Evolutionary conservation across 2,329 filamentous ascomycete species (phyloP).

Genomic region (Periconia sp.): DNA sequence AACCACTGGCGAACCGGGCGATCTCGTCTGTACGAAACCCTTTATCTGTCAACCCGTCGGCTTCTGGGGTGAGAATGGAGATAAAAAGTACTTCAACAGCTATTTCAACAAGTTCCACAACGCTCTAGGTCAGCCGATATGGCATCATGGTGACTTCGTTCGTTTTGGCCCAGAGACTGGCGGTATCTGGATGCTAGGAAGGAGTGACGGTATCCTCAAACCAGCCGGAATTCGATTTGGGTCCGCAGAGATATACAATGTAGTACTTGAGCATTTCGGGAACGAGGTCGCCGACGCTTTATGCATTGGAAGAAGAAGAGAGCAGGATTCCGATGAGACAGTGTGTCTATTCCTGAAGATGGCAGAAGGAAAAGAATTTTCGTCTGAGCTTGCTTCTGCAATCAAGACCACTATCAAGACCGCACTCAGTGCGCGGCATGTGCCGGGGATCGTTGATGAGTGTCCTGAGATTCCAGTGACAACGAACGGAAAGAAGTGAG

Average conservation of each 20-base stretch:
- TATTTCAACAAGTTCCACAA: conserved; percentile 86
- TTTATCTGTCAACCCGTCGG: conserved; percentile 91
- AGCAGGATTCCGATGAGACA: conserved; percentile 78
- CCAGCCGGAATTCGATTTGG: conserved; percentile 91
- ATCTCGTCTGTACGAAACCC: conserved; percentile 83
- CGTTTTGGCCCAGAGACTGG: conserved; percentile 72
- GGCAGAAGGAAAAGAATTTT: conserved; percentile 63
- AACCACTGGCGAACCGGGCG: conserved; percentile 73
- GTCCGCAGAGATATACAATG: conserved; percentile 93
- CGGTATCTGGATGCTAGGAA: conserved; percentile 87
- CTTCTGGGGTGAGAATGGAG: conserved; percentile 79
- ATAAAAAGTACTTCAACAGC: conserved; percentile 77
- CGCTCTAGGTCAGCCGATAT: conserved; percentile 57
- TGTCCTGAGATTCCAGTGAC: conserved; percentile 90
- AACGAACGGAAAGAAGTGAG: conserved; percentile 92
- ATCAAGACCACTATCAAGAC: conserved; percentile 74
- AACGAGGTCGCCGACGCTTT: conserved; percentile 82
- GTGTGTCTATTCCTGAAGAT: conserved; percentile 90
- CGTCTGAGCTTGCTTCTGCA: conserved; percentile 62
- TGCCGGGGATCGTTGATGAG: conserved; percentile 81
- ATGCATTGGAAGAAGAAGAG: conserved; percentile 78
- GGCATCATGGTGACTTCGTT: conserved; percentile 97
- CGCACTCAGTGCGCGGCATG: conserved; percentile 87
- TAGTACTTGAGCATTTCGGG: conserved; percentile 84
- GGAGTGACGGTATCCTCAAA: conserved; percentile 92